Percentiles rank a stretch among this genome's conserved stretches.
Conservation (phyloP, 345 rosid genomes). For the Salix arbutifolia region DNA sequence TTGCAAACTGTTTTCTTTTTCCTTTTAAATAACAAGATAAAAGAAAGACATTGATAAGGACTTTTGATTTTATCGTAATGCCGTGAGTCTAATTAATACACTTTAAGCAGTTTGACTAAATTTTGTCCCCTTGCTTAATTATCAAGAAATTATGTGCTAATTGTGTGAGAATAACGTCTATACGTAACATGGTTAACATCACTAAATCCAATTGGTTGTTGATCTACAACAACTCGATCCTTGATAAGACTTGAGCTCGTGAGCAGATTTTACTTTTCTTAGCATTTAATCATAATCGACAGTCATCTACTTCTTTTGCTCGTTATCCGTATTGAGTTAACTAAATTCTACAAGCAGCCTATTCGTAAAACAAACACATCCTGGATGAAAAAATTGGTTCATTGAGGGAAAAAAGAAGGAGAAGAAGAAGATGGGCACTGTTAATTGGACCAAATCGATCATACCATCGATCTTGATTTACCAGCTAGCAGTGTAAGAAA, state of each 20-base stretch:
- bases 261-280: constrained; percentile 11
- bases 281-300: constrained; percentile 8
- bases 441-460: too few species aligned
- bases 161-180: constrained; percentile 23
- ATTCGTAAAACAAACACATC: too few species aligned
- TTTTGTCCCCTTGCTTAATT: constrained; percentile 32
- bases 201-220: constrained; percentile 29
- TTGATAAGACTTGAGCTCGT: constrained; percentile 14
- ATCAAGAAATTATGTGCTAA: constrained; percentile 21
- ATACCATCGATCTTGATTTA: too few species aligned
- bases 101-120: constrained; percentile 30
- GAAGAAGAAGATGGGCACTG: too few species aligned
- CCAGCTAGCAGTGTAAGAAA: too few species aligned
- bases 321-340: too few species aligned
- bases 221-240: constrained; percentile 23
- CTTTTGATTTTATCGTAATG: constrained; percentile 18
- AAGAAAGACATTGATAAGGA: constrained; percentile 15
- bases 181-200: constrained; percentile 43
- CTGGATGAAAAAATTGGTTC: too few species aligned
- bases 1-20: not conserved
- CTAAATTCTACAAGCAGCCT: too few species aligned
- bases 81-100: constrained; percentile 18
- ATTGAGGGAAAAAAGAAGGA: too few species aligned
- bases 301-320: too few species aligned
- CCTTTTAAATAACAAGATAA: not conserved